Base-by-base conservation (phyloP, 2,329 filamentous ascomycete species). In the Aspergillus tanneri region DNA sequence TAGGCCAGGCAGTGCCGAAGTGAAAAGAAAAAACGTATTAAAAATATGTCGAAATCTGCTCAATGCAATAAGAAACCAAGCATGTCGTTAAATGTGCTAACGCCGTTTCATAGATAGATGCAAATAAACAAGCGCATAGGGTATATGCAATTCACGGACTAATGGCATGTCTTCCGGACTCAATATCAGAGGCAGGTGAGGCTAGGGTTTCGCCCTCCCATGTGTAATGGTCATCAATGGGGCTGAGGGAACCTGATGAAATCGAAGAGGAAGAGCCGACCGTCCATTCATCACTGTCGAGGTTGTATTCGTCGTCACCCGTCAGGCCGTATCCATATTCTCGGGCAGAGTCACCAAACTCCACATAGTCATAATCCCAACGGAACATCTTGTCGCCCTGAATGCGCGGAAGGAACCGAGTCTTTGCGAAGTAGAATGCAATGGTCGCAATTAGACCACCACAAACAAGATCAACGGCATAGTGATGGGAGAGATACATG, bases 401-500 rank as follows among this genome's bases (percentile, higher is more conserved):
- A 50, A 88, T 78, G 51, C 87, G 84, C 3, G 92, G 91, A 35
- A 97, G 73, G 75, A 89, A 96, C 50, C 85, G 84, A 34, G 85
- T 81, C 65, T 88, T 88, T 47, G 87, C 83, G 52, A 90, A 82
- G 72, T 92, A 95, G 77, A 89, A 97, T 49, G 87, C 84, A 42
- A 87, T 76, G 10, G 85, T 85, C 19, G 90, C 87, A 50, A 90
- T 71, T 42, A 96, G 77, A 66, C 86, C 90, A 58, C 92, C 92
- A 27, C 82, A 89, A 21, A 96, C 89, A 42, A 97, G 78, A 69
- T 97, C 92, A 32, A 97, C 87, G 24, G 91, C 92, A 67, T 97
- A 97, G 74, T 97, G 92, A 72, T 97, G 92, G 63, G 89, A 95
- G 43, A 97, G 82, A 67, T 97, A 96, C 90, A 97, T 96, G 59